Evolutionary conservation across 2,329 filamentous ascomycete species (phyloP), one percentile per base, ranked within the genome.

Genomic region (Penicillium expansum): DNA sequence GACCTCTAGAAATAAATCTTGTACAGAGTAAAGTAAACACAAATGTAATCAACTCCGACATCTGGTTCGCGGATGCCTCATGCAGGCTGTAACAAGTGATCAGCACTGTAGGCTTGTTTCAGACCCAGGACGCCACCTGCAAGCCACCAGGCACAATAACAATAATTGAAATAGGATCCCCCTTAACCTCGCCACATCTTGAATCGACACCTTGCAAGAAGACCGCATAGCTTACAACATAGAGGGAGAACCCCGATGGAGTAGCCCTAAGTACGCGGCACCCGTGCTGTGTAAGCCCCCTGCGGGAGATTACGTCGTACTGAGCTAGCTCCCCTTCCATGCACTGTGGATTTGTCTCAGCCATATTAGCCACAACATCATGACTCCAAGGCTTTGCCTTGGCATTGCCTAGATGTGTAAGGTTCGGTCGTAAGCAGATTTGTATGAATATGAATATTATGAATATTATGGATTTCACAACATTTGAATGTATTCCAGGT

Each of bases 91-190:
- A 29, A 10, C n/a, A 11, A 48, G 53, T 38, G 43, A 44, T 55
- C 39, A 45, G 22, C 52, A 35, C 47, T 44, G 39, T 51, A 24
- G 30, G n/a, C 29, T 50, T 55, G 53, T 56, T 56, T 56, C 53
- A 56, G 33, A 56, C 8, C 6, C 22, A 14, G 48, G 18, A 38
- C 54, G 54, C 54, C 48, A 56, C 35, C 54, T 56, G 54, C 54
- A 52, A 56, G 48, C 48, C 54, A 56, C 48, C 54, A 56, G 54
- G 54, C 11, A 52, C 54, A 52, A 47, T 43, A 10, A 30, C 30
- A 35, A 50, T 48, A 38, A 49, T 55, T 30, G 16, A 53, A 20
- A 30, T 4, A 10, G 14, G 9, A 29, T 20, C 22, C 18, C 18
- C 35, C 35, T 16, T 9, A 5, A 24, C 30, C 14, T 52, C 30